Evolutionary conservation across 805 yeast genomes (phyloP), one percentile per base, ranked within the genome.

Genomic region (Blastobotrys mokoenaii): DNA sequence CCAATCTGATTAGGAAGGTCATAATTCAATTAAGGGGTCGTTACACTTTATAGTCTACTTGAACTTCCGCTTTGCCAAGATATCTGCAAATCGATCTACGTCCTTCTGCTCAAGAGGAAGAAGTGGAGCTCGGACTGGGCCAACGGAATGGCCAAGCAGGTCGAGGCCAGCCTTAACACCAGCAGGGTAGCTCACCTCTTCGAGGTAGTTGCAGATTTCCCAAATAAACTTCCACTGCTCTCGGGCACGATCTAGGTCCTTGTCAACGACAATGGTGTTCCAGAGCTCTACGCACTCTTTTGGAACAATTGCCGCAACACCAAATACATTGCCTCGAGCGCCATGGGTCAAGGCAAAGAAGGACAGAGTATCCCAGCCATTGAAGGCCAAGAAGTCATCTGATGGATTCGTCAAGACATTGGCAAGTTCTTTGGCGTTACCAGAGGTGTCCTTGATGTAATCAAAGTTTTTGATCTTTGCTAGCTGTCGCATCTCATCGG

Each of bases 191-290:
- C 30, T 40, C 37, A 40, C 43, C 8, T 35, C 22, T 17, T 40
- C 43, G 27, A 40, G 20, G 14, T 27, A 40, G 43, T 30, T 25
- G 37, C 37, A 15, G n/a, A 40, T 35, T 8, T 30, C 37, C 43
- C 43, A 40, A 12, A 40, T 30, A 18, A 31, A 40, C 43, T 40
- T 40, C 43, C 43, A 40, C 37, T 40, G 43, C 37, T 40, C 43
- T 15, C 37, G 16, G 6, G 43, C 43, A 17, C 17, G 12, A 3
- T 40, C 43, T 7, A 40, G 35, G 16, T 40, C 25, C 15, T 40
- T 29, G 11, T 40, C 43, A 5, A 31, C 29, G 11, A 30, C 31
- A 9, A 40, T 4, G 11, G 43, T 40, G 37, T 40, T 40, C 29
- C 25, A 40, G 36, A 40, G 25, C 25, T 40, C 43, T 9, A 31